Evolutionary conservation across 78 protist genomes (phyloP).

Genomic region (Chrysochromulina tobinii): DNA sequence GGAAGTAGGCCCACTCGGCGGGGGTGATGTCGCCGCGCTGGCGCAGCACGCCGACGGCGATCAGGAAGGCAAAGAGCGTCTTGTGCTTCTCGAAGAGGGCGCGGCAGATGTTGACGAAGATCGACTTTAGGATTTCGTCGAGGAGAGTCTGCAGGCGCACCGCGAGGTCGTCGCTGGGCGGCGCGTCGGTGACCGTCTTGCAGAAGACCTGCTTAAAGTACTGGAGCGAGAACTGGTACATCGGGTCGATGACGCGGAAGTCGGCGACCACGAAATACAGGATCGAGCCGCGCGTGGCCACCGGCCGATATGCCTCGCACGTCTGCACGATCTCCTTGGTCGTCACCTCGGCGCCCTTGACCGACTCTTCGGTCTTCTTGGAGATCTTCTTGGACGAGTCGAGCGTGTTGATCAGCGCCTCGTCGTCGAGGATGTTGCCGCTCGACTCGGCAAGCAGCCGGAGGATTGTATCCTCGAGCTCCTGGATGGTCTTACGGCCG

Average conservation of each 20-base stretch:
- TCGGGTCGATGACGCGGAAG: slow-evolving; percentile 62
- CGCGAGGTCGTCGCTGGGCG: slow-evolving; percentile 26
- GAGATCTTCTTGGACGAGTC: slow-evolving; percentile 51
- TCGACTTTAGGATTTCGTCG: slow-evolving; percentile 36
- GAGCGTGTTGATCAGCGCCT: slow-evolving; percentile 61
- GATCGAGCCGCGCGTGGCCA: slow-evolving; percentile 79
- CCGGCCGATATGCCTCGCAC: slow-evolving; percentile 46
- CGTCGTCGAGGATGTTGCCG: slow-evolving; percentile 70
- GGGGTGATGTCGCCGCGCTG: slow-evolving; percentile 33
- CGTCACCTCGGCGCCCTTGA: slow-evolving; percentile 51
- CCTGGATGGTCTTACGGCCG: slow-evolving; percentile 36
- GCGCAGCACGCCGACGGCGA: slow-evolving; percentile 17
- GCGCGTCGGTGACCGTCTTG: slow-evolving; percentile 33
- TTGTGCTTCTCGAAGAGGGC: slow-evolving; percentile 75
- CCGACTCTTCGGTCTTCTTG: slow-evolving; percentile 34
- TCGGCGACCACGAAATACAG: slow-evolving; percentile 75
- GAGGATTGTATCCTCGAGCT: slow-evolving; percentile 63
- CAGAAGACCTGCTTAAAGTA: slow-evolving; percentile 56
- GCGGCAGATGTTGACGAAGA: slow-evolving; percentile 67
- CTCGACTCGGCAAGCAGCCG: slow-evolving; percentile 53
- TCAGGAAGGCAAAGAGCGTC: slow-evolving; percentile 60
- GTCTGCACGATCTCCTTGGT: slow-evolving; percentile 32
- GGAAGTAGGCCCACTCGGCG: slow-evolving; percentile 69
- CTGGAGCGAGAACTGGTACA: slow-evolving; percentile 69
- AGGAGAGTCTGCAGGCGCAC: slow-evolving; percentile 5